Conservation (phyloP, 1,139 yeast species). For the Yamadazyma conglobata region DNA sequence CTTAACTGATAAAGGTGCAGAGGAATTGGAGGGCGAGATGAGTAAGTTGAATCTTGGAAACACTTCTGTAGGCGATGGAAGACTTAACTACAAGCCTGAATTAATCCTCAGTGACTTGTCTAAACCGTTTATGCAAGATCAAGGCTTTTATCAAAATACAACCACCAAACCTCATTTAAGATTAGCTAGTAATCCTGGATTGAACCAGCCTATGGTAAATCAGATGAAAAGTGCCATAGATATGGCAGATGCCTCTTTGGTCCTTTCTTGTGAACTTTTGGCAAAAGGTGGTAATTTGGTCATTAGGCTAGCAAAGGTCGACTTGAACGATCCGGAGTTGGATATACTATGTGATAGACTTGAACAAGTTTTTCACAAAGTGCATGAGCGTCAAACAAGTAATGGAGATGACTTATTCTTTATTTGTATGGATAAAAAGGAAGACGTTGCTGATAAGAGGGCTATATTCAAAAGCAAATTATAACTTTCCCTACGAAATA, state of each 20-base stretch:
- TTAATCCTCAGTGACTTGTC: conserved; percentile 85
- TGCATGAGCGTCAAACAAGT: conserved; percentile 24
- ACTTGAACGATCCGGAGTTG: conserved; percentile 50
- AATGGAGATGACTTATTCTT: conserved; percentile 59
- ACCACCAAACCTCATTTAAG: conserved; percentile 66
- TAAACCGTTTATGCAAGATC: conserved; percentile 64
- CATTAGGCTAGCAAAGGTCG: conserved; percentile 68
- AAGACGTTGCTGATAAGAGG: conserved; percentile 43
- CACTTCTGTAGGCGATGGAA: conserved; percentile 1
- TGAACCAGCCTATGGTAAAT: conserved; percentile 25
- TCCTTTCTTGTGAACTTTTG: conserved; percentile 67
- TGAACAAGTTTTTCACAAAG: conserved; percentile 54
- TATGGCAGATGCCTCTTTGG: conserved; percentile 85
- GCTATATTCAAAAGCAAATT: conserved; percentile 35
- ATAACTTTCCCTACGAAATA: too few relatives aligned
- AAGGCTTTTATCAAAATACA: conserved; percentile 68
- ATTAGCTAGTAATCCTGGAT: conserved; percentile 22
- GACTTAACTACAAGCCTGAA: conserved; percentile 34
- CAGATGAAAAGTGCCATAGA: conserved; percentile 43
- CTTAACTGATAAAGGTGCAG: conserved; percentile 18
- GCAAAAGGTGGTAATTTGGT: conserved; percentile 70
- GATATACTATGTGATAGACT: conserved; percentile 53
- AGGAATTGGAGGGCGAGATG: conserved; percentile 12
- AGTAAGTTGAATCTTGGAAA: conserved; percentile 3
- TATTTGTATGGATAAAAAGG: conserved; percentile 52